Evolutionary conservation across 441 rosid species (phyloP).

Genomic region (Jatropha multifida): DNA sequence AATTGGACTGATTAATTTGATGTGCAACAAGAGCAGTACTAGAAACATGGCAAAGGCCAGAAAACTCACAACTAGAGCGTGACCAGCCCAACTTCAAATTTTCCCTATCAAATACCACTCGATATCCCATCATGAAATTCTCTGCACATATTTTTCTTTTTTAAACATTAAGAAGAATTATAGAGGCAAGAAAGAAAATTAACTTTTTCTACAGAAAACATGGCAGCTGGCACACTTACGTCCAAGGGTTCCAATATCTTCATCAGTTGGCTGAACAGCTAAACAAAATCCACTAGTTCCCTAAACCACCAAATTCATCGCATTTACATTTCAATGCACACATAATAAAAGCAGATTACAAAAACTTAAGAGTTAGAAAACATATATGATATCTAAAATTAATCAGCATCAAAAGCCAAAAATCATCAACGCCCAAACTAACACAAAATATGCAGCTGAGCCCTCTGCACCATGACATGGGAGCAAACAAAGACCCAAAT

Average conservation of each 20-base stretch:
- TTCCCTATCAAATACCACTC: slow-evolving; percentile 79
- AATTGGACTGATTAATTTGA: background rate
- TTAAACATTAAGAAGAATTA: too few species aligned
- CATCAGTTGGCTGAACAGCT: slow-evolving; percentile 56
- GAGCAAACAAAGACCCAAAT: background rate
- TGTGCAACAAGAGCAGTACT: background rate
- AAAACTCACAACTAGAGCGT: slow-evolving; percentile 63
- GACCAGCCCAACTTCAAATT: slow-evolving; percentile 85
- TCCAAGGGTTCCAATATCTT: slow-evolving; percentile 60
- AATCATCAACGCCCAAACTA: background rate
- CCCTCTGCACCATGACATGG: background rate
- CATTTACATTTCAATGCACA: slow-evolving; percentile 17
- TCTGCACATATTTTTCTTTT: slow-evolving; percentile 45
- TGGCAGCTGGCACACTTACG: slow-evolving; percentile 38
- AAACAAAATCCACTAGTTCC: slow-evolving; percentile 61
- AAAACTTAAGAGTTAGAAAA: background rate
- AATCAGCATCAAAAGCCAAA: background rate
- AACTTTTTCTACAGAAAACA: background rate
- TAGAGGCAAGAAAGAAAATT: background rate
- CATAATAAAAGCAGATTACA: slow-evolving; percentile 1
- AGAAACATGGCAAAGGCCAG: background rate
- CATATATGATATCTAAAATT: background rate
- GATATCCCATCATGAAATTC: slow-evolving; percentile 77
- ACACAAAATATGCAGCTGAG: background rate
- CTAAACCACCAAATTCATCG: slow-evolving; percentile 34